Base-by-base conservation (phyloP, 768 basidiomycete genomes). In the Kwoniella heveanensis region DNA sequence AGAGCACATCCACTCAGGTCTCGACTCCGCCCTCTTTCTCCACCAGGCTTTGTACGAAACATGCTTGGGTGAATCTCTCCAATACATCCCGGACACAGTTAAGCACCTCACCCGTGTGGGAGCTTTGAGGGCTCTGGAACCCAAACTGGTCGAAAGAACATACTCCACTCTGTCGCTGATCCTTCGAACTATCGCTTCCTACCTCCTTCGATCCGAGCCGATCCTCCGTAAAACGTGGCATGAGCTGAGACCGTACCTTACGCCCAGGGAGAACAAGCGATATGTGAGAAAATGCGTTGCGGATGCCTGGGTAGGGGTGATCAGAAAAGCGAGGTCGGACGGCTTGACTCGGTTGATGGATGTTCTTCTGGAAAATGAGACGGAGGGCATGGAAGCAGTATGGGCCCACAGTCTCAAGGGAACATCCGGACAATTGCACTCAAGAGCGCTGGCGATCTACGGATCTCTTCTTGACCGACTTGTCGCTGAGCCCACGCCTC, bases 261-360 rank as follows among this genome's bases (percentile, higher is more conserved):
- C 60, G 2, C 63, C 70, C 25, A 57, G 54, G 57, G 66, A 69
- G 39, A 68, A 75, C 64, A 71, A 77, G 71, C 56, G 54, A 61
- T 68, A 74, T 49, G 70, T 80, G 22, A 58, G 79, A 22, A 74
- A 67, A 50, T 80, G 79, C 55, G 84, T 90, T 10, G 88, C 91
- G 0, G 92, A 96, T 73, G 90, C 91, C 2, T 96, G 91, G 94
- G 90, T 88, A 0, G 86, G 85, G 0, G 84, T 88, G 0, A 72
- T 95, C 47, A 83, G 93, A 53, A 84, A 90, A 68, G 80, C 93
- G 56, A 90, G 90, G 77, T 80, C 82, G 1, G 82, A 84, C 13
- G 82, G 83, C 8, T 82, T 89, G 29, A 85, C 85, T 57, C 82
- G 83, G 51, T 85, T 87, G 0, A 83, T 91, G 4, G 68, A 72